Evolutionary conservation across 1,284 basidiomycete genomes (phyloP).

Genomic region (Pseudozyma sp.): DNA sequence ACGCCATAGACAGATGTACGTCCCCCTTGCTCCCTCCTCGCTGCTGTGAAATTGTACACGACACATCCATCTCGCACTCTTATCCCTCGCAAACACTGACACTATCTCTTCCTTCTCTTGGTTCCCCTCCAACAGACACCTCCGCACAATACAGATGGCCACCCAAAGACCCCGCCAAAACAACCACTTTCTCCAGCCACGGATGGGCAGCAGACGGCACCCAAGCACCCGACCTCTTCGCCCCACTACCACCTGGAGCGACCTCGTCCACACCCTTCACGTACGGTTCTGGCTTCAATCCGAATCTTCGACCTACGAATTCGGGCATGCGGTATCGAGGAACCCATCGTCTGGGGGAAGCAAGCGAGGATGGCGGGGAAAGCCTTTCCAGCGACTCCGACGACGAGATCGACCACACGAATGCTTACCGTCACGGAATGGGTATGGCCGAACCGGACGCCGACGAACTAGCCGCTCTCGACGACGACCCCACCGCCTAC

Average conservation of each 20-base stretch:
- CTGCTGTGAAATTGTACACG: no score
- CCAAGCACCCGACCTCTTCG: slow-evolving; percentile 3
- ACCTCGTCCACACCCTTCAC: slow-evolving; percentile 80
- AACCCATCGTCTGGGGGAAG: background rate
- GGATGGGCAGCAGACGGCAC: slow-evolving; percentile 12
- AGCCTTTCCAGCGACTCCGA: slow-evolving; percentile 22
- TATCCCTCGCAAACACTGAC: background rate
- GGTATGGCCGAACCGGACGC: background rate
- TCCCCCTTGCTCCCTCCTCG: background rate
- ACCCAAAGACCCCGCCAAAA: slow-evolving; percentile 70
- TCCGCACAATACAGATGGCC: slow-evolving; percentile 72
- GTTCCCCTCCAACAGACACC: slow-evolving; percentile 60
- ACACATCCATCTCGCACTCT: no score
- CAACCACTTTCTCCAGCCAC: background rate
- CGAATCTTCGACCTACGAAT: slow-evolving; percentile 22
- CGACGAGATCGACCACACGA: background rate
- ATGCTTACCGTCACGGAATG: background rate
- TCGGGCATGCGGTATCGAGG: slow-evolving; percentile 6
- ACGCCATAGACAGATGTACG: slow-evolving; percentile 9
- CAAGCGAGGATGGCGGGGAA: slow-evolving; percentile 1
- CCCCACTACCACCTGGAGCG: slow-evolving; percentile 10
- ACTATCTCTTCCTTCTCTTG: no score
- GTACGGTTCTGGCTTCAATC: slow-evolving; percentile 75
- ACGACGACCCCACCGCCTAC: background rate
- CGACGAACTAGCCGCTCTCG: slow-evolving; percentile 1